Evolutionary conservation across 2,329 filamentous ascomycete species (phyloP), one percentile per base, ranked within the genome.

Genomic region (Arachnomyces sp.): DNA sequence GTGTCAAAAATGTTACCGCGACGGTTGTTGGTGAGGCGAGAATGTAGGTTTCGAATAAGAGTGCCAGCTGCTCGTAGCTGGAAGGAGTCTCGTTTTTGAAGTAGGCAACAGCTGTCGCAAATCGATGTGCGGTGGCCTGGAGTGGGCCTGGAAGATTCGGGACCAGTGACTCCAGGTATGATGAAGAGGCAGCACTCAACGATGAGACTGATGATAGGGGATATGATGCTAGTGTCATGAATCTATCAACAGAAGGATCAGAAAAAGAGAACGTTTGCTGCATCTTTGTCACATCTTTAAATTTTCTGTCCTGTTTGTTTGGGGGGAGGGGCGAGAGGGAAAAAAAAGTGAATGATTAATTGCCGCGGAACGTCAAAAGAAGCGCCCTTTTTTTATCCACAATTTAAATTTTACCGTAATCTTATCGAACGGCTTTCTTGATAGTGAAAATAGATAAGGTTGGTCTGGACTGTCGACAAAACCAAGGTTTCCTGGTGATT

Each of bases 131-230:
- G 36, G 62, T 49, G 32, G 56, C 51, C 36, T 59, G 54, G 28
- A 63, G 37, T 28, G 57, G 56, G 15, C 51, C 39, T 34, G 60
- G 57, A 25, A 63, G 45, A 37, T 50, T 52, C 36, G 53, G 51
- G 39, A 53, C 52, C 42, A 63, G 46, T 42, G 57, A 57, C 40
- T 61, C 57, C 43, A 65, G 43, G 45, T 66, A 65, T 29, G 58
- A 53, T 44, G 61, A 54, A 46, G 60, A 62, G 52, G 60, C 62
- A 56, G 65, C 59, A 52, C 60, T 59, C 56, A 64, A 51, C 40
- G 57, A 59, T 53, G 60, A 59, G 54, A 60, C 51, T 25, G 21
- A 25, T 25, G 21, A 25, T 52, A 60, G 47, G 40, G 55, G 52
- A 44, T 57, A 60, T 39, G 60, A 56, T 52, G 60, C 54, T 47